Base-by-base conservation (phyloP, 169 alveolate genomes). In the Prorocentrum cordatum region DNA sequence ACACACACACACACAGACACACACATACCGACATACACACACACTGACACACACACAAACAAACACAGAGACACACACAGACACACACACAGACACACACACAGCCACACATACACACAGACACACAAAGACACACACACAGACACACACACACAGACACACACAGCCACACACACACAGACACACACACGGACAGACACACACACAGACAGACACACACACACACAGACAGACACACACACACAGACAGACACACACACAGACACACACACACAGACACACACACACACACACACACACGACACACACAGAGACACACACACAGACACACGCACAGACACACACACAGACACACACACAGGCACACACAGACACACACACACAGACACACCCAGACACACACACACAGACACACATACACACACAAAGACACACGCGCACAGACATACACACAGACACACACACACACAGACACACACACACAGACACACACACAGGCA, bases 321-420 rank as follows among this genome's bases (percentile, higher is more conserved):
- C 29, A 62, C 45, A 62, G 45, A 62, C 45, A 59, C 36, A 59
- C 26, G 26, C 38, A 61, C 70, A 61, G 70, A 24, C 36, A 10
- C 26, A 59, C 70, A 59, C 70, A 59, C 36, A 59, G 70, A 59
- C 36, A 59, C 70, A 59, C 70, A 59, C 36, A 59, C 36, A 59
- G 45, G 31, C 45, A 26, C 72, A 62, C 45, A 26, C 27, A 62
- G 72, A 26, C 72, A 29, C 45, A 26, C 36, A 59, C 26, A 59
- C 26, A 18, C 38, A 59, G 36, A 59, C 26, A 59, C 36, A 59
- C 36, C 14, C 70, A 59, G 36, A 59, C 36, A 59, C 36, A 59
- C 36, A 59, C 70, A 59, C 70, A 59, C 36, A 59, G 70, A 59
- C 36, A 59, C 70, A 59, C 70, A 59, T 32, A 59, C 36, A 59